phyloP scores from a whole-genome alignment of 768 basidiomycete species.

The Termitomyces sp. region DNA sequence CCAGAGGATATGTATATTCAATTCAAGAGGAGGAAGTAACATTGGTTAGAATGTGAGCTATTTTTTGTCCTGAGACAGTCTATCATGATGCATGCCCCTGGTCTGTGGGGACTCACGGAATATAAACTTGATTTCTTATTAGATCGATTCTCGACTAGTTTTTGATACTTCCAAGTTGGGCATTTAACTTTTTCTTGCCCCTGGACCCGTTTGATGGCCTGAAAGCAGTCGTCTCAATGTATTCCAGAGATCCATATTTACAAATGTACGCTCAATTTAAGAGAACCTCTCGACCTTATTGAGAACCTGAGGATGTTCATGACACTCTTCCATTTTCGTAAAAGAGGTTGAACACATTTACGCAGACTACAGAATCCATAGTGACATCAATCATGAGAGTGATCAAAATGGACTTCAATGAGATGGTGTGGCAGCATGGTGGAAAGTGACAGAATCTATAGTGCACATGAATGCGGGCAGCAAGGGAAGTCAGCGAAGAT shows the following conservation, averaged over 20 bases:
- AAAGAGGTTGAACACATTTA: background rate
- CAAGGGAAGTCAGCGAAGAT: no score
- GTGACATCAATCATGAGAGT: background rate
- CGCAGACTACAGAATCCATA: background rate
- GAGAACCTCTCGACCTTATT: background rate
- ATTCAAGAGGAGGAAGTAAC: constrained; percentile 16
- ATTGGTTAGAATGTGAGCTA: background rate
- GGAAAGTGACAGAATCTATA: no score
- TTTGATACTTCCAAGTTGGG: no score
- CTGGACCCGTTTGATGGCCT: background rate
- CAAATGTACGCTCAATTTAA: background rate
- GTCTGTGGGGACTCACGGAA: no score
- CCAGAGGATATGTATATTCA: constrained; percentile 26
- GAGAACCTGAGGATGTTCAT: background rate
- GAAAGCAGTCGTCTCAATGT: background rate
- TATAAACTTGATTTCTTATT: no score
- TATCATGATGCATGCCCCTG: no score
- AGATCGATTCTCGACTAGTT: no score
- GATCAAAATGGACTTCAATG: background rate
- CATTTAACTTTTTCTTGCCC: no score
- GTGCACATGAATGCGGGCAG: no score
- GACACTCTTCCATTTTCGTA: background rate
- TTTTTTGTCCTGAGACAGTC: background rate
- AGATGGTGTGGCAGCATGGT: no score
- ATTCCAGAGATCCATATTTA: background rate